A percentile compares a stretch with the other conserved stretches of the same genome.
phyloP scores from a whole-genome alignment of 495 filamentous ascomycete genomes.

The Thozetella sp. region DNA sequence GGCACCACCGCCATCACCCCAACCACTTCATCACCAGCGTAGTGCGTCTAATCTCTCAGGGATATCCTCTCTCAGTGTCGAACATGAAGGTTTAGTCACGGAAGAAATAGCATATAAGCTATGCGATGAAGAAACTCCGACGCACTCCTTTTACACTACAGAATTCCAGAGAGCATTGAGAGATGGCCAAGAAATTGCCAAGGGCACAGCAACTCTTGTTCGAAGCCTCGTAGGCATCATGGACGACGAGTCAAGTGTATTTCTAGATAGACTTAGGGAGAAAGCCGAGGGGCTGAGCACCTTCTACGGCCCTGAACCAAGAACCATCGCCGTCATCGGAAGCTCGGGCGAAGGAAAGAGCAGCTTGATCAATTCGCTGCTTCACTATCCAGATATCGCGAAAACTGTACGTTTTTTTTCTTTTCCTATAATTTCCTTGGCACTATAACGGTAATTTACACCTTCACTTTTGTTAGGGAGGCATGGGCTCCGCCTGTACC shows the following conservation, averaged over 20 bases:
- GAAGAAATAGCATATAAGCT: no score
- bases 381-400: slow-evolving; percentile 24
- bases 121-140: neutral
- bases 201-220: neutral
- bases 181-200: neutral
- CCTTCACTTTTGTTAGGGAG: slow-evolving; percentile 9
- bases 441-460: neutral
- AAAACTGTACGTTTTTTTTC: slow-evolving; percentile 15
- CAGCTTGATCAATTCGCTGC: slow-evolving; percentile 25
- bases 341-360: slow-evolving; percentile 23
- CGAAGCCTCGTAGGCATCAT: neutral
- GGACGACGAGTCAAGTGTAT: neutral
- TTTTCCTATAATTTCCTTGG: neutral
- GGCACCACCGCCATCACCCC: no score
- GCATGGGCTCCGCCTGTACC: slow-evolving; percentile 20
- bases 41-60: no score
- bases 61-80: no score
- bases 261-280: slow-evolving; percentile 7
- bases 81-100: no score
- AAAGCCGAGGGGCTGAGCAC: slow-evolving; percentile 8
- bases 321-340: slow-evolving; percentile 24
- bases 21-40: no score
- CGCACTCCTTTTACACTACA: neutral
- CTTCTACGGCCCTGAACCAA: slow-evolving; percentile 14
- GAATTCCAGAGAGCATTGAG: neutral